Evolutionary conservation across 192 early-diverging fungal species (phyloP), one percentile per base, ranked within the genome.

Genomic region (Oehlia diaphana): DNA sequence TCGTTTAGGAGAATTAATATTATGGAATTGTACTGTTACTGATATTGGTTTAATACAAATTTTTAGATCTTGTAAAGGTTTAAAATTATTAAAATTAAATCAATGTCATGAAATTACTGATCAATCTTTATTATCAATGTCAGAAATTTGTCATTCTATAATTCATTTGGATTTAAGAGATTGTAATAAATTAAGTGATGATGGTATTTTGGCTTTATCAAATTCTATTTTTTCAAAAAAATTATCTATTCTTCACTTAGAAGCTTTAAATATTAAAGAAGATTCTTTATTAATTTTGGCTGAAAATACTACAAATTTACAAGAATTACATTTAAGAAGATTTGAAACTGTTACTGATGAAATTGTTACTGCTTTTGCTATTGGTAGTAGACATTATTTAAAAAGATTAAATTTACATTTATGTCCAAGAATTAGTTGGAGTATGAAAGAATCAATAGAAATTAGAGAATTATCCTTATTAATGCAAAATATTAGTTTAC

Each of bases 221-320:
- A 33, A 66, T 66, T 33, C 65, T 0, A 33, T 12, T 16, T 6
- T 33, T 33, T 0, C 28, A 13, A 66, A 28, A 33, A 58, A 58
- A 4, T 33, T 66, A 33, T 10, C 4, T 14, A 16, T 9, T 1
- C 14, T 66, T 26, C 35, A 26, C 13, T 13, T 66, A 33, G 65
- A 66, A 66, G 65, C 28, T 13, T 33, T 66, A 66, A 66, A 66
- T 66, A 66, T 66, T 10, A 33, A 66, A 33, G 28, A 66, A 33
- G 1, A 4, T 58, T 16, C 65, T 66, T 33, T 66, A 16, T 66
- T 66, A 35, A 6, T 33, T 33, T 33, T 66, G 31, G 65, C 65
- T 1, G 14, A 31, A 14, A 26, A 66, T 31, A 33, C 3, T 33
- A 66, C 8, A 12, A 26, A 33, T 28, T 33, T 66, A 33, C 28